Base-by-base conservation (phyloP, 768 basidiomycete genomes). In the Tubosaeta sp. region DNA sequence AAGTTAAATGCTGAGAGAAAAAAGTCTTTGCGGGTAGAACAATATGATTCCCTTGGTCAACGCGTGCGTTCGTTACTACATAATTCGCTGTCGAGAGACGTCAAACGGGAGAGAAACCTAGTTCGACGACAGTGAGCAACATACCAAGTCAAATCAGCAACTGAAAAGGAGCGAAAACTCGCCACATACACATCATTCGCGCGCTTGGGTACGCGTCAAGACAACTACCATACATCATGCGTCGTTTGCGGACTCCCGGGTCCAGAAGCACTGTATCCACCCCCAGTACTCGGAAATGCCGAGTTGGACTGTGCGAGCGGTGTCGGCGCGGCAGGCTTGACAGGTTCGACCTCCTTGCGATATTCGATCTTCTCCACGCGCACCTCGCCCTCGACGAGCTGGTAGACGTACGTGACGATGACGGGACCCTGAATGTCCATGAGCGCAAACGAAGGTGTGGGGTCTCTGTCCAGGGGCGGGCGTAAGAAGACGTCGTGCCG, bases 351-450 rank as follows among this genome's bases (percentile, higher is more conserved):
- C 56, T 87, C 84, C 60, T 86, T 87, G 53, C 86, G 75, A 74
- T 84, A 91, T 67, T 91, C 88, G 50, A 92, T 86, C 75, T 92
- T 92, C 74, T 92, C 90, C 5, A 92, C 90, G n/a, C 89, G 79
- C 3, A 95, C 92, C 68, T 95, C 93, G 38, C 91, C 90, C 39
- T 95, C 92, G 42, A 95, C 87, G 29, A 95, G 82, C 64, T 95
- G 92, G 68, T 95, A 97, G 4, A 98, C 94, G 63, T 97, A 98
- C 3, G 95, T 98, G 26, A 97, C 94, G 33, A 99, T 90, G 9
- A 95, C 92, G 3, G 91, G 84, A 5, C 97, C 97, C 72, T 99
- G 97, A 33, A 99, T 86, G 66, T 98, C 97, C 88, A 99, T 92
- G 42, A 98, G 73, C 1, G 97, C 97, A 64, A 99, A 99, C 3